Conservation (phyloP, 768 basidiomycete genomes). For the Collybia nuda region DNA sequence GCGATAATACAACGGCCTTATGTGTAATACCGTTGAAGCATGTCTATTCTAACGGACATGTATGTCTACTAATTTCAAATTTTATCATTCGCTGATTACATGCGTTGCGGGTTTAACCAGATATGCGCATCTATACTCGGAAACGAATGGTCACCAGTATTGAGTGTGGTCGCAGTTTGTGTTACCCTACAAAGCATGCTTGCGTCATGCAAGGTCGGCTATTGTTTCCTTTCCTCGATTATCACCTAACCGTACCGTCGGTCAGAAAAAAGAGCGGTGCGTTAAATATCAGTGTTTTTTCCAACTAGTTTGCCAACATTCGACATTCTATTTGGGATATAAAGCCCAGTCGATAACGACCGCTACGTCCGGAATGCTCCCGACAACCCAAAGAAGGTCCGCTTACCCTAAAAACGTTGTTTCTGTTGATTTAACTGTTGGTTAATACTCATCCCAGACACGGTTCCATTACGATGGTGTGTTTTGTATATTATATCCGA, state of each 20-base stretch:
- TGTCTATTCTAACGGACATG: conserved; percentile 87
- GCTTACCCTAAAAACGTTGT: conserved; percentile 11
- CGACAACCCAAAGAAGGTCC: conserved; percentile 84
- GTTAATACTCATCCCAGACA: conserved; percentile 43
- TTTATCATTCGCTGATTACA: conserved; percentile 3
- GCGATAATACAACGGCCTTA: conserved; percentile 7
- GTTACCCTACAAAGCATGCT: conserved; percentile 91
- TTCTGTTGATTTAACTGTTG: conserved; percentile 7
- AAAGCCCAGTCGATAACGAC: conserved; percentile 81
- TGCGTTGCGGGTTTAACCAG: conserved; percentile 32
- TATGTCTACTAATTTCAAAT: conserved; percentile 30
- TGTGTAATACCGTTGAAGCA: conserved; percentile 47
- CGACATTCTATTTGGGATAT: conserved; percentile 3
- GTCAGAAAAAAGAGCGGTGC: conserved; percentile 58
- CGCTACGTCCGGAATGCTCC: conserved; percentile 78
- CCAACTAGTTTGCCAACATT: not conserved
- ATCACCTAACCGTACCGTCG: not conserved
- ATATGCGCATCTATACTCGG: conserved; percentile 91
- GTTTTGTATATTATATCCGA: conserved; percentile 14
- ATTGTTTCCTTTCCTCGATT: not conserved
- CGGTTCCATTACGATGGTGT: conserved; percentile 81
- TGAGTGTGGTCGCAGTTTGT: conserved; percentile 79
- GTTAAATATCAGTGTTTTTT: conserved; percentile 14
- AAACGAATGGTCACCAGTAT: conserved; percentile 87
- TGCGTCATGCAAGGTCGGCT: conserved; percentile 80